Conservation (phyloP, 805 yeast species). For the Candida morakotiae region DNA sequence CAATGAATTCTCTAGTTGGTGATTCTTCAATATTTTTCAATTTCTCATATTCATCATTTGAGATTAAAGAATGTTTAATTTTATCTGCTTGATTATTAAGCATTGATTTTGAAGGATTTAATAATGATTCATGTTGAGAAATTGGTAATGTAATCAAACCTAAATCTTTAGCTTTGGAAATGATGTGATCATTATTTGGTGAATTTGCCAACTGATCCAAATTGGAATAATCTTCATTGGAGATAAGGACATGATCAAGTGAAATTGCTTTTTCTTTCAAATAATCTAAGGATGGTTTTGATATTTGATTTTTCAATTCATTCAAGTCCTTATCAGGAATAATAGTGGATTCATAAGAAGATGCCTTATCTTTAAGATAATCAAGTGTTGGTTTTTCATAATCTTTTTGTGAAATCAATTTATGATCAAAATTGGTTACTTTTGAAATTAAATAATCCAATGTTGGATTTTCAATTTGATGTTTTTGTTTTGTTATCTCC, state of each 20-base stretch:
- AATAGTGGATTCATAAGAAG: slow-evolving; percentile 9
- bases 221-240: slow-evolving; percentile 5
- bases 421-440: slow-evolving; percentile 11
- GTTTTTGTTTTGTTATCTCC: slow-evolving; percentile 13
- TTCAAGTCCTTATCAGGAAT: slow-evolving; percentile 12
- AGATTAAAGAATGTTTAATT: slow-evolving; percentile 17
- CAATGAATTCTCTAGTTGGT: slow-evolving; percentile 13
- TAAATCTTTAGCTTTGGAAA: slow-evolving; percentile 15
- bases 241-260: slow-evolving; percentile 2
- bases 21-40: slow-evolving; percentile 10
- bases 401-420: slow-evolving; percentile 15
- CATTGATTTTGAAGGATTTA: slow-evolving; percentile 1
- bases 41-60: slow-evolving; percentile 10
- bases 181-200: slow-evolving; percentile 21
- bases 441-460: slow-evolving; percentile 18
- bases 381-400: slow-evolving; percentile 22
- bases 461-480: slow-evolving; percentile 25
- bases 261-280: slow-evolving; percentile 9
- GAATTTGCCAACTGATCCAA: slow-evolving; percentile 19
- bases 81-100: slow-evolving; percentile 7
- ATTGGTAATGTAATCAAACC: slow-evolving; percentile 17
- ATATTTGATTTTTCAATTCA: background rate
- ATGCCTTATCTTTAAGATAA: slow-evolving; percentile 17
- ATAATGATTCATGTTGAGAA: slow-evolving; percentile 9
- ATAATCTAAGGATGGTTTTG: slow-evolving; percentile 18